Base-by-base conservation (phyloP, 345 rosid species). In the Rhodamnia argentea region DNA sequence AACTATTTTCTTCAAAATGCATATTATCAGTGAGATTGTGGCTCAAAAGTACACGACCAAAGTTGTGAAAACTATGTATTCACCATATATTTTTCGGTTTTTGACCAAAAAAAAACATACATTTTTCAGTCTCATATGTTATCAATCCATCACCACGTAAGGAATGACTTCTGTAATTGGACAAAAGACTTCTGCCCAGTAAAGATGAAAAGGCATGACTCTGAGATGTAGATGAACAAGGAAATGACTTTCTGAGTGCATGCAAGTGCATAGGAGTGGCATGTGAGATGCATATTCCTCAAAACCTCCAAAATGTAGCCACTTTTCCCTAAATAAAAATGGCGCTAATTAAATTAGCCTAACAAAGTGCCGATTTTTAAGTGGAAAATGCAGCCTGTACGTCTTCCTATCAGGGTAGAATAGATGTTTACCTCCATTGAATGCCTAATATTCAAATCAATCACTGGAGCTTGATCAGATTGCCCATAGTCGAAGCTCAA, bases 401-500 rank as follows among this genome's bases (percentile, higher is more conserved):
- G 32, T 32, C 26, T 52, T 59, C 12, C 60, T 55, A 82, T 54
- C 81, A 32, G 55, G 82, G 15, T 59, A 40, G 53, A 57, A 54
- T 83, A 52, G 85, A 88, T 27, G 56, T 74, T 92, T 87, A 97
- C 98, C 96, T 94, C 95, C 91, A 94, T 91, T 56, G 93, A 91
- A 86, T 87, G 88, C 85, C 59, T 89, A 82, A 90, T 82, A 56
- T 91, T 83, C 78, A 94, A 87, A 90, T 90, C 89, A 29, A 84
- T 90, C 88, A 90, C 91, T 87, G 90, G 90, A 70, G 91, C 91
- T 82, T 85, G 91, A 84, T 90, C 95, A 89, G 88, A 90, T 86
- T 87, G 93, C 83, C 92, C 90, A 89, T 92, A 88, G 84, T 93
- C 98, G 88, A 95, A 97, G 92, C 99, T 96, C 91, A 97, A 85